Conservation (phyloP, 345 rosid species). For the Zanthoxylum bungeanum region DNA sequence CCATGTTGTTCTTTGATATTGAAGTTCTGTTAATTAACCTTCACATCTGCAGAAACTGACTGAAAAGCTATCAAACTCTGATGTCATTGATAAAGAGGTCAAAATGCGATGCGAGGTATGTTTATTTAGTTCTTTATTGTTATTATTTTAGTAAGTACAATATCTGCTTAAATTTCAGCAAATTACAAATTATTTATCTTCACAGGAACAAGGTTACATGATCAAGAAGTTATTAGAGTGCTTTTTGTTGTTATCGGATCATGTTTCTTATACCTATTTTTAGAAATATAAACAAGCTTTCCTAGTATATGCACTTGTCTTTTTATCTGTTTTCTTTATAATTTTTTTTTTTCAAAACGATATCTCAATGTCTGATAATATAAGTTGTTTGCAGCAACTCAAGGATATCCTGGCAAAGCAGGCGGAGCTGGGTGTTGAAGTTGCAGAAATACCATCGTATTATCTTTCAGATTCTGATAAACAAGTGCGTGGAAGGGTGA, state of each 20-base stretch:
- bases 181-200: not conserved
- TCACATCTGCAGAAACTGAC: constrained; percentile 44
- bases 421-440: constrained; percentile 85
- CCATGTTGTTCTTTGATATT: constrained; percentile 7
- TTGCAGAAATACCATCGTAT: constrained; percentile 81
- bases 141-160: not conserved
- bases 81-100: constrained; percentile 37
- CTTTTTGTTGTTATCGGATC: not conserved
- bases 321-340: too few relatives aligned
- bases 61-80: constrained; percentile 25
- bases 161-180: constrained; percentile 2
- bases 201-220: not conserved
- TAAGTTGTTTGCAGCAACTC: constrained; percentile 63
- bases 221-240: not conserved
- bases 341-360: not conserved
- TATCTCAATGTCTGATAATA: not conserved
- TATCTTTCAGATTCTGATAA: constrained; percentile 54
- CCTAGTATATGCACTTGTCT: too few relatives aligned
- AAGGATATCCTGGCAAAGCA: constrained; percentile 86
- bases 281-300: too few relatives aligned
- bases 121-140: constrained; percentile 14
- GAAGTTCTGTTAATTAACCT: constrained; percentile 20
- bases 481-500: constrained; percentile 27
- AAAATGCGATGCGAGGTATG: constrained; percentile 67
- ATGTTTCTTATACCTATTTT: too few relatives aligned